Base-by-base conservation (phyloP, 2,329 filamentous ascomycete species). In the Lecanoromycetidae sp. region DNA sequence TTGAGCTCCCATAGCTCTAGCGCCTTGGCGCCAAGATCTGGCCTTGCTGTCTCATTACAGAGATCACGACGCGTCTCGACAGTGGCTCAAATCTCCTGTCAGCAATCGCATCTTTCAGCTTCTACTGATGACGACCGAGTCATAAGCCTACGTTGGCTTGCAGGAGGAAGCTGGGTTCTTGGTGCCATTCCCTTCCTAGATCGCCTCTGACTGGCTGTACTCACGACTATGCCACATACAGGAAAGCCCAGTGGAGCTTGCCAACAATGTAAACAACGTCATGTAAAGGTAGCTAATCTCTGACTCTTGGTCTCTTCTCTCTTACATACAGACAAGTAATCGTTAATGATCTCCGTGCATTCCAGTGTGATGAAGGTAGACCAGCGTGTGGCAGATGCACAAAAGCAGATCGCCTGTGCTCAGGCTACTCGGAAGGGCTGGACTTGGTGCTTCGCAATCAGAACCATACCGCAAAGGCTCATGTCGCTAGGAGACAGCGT, bases 291-390 rank as follows among this genome's bases (percentile, higher is more conserved):
- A 32, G 26, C 17, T 13, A 23, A 3, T 6, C 10, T 17, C 12
- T 3, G n/a, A 46, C 7, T 23, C 9, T 15, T 32, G 15, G 19
- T 8, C 37, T n/a, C 12, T 3, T 30, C 1, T 8, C 10, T 1
- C 2, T 20, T 39, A 6, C n/a, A 4, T 12, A 15, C 17, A 3
- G 17, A 13, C 8, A 26, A 17, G 7, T 4, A 12, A 1, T 19
- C 36, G 13, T 39, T 39, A 19, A 12, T 39, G 25, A 47, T 36
- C 1, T 37, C 33, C 20, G 15, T 20, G n/a, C n/a, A n/a, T n/a
- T n/a, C n/a, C 30, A 51, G 50, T 52, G 50, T 26, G 50, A 52
- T 20, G 50, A 52, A 32, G 44, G 42, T n/a, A 49, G 47, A 15
- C 50, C 50, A 29, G 47, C 47, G 30, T 52, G 50, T 36, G 20